A percentile compares a stretch with the other conserved stretches of the same genome.
Evolutionary conservation across 2,329 filamentous ascomycete genomes (phyloP).

Genomic region (Fusarium algeriense): DNA sequence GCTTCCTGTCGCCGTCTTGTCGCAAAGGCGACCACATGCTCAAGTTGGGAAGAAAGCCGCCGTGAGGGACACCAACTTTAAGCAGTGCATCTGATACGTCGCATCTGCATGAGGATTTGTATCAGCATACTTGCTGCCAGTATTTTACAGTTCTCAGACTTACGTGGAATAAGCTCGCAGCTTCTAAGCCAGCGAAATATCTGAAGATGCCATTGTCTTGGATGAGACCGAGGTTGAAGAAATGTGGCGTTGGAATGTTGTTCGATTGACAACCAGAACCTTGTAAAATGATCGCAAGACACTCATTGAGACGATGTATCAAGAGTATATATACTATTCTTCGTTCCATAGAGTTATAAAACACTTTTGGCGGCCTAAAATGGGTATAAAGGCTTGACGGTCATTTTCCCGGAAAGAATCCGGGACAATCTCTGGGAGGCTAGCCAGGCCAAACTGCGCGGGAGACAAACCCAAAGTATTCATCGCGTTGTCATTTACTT

Average conservation of each 20-base stretch:
- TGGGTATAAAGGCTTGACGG: accelerated
- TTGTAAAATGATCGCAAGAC: accelerated
- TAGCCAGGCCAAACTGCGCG: no score
- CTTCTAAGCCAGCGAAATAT: background rate
- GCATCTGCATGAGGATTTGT: background rate
- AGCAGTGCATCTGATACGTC: background rate
- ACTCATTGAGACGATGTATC: accelerated
- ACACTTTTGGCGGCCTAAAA: background rate
- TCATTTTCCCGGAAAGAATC: background rate
- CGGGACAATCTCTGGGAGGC: background rate
- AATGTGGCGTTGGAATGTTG: accelerated
- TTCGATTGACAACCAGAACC: background rate
- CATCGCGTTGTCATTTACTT: accelerated
- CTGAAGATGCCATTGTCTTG: background rate
- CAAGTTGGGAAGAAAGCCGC: background rate
- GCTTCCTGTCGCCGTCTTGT: background rate
- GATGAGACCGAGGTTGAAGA: accelerated
- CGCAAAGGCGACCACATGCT: background rate
- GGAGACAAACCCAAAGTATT: accelerated
- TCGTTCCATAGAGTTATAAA: no score
- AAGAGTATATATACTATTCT: no score
- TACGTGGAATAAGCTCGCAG: background rate
- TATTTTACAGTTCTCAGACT: accelerated
- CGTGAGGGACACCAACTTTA: background rate
- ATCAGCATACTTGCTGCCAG: accelerated